These are phyloP conservation scores for Cryphonectria carpinicola DNA, from an alignment of 2,329 filamentous ascomycete species.

Conservation along the genomic window DNA sequence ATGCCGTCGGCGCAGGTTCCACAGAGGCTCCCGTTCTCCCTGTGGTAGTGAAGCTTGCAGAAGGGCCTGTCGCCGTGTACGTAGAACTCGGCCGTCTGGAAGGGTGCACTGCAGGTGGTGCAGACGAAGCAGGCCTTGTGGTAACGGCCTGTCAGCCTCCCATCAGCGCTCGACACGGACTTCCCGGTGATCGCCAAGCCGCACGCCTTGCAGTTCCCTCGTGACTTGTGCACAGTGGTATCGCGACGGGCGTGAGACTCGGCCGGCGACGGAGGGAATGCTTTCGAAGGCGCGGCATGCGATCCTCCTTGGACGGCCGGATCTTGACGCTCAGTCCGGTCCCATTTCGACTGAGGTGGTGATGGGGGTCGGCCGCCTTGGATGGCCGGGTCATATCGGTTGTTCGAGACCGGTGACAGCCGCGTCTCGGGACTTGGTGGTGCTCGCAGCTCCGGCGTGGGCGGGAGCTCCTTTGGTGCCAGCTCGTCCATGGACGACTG, in stretches of 20 bases:
- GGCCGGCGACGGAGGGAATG: conserved; percentile 23
- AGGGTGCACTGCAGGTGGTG: conserved; percentile 78
- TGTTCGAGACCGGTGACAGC: conserved; percentile 30
- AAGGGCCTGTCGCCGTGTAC: conserved; percentile 86
- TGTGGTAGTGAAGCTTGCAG: conserved; percentile 91
- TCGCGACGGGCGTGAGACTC: conserved; percentile 38
- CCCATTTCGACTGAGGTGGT: conserved; percentile 19
- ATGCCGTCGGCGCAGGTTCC: conserved; percentile 80
- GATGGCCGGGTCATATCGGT: conserved; percentile 40
- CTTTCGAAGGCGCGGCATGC: conserved; percentile 1
- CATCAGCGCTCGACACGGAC: conserved; percentile 91
- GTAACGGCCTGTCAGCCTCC: conserved; percentile 87
- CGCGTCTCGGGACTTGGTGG: conserved; percentile 27
- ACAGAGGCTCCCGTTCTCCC: conserved; percentile 86
- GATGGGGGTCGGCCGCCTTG: conserved; percentile 27
- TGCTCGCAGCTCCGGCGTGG: conserved; percentile 39
- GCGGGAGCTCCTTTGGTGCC: conserved; percentile 36
- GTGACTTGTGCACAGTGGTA: conserved; percentile 47
- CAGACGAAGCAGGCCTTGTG: conserved; percentile 96
- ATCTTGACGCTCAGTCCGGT: conserved; percentile 36
- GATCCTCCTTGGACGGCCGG: conserved; percentile 34
- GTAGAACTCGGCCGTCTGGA: conserved; percentile 89
- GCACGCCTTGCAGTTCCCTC: conserved; percentile 85
- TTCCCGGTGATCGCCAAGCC: conserved; percentile 79
- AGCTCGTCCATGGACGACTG: conserved; percentile 54